These are phyloP conservation scores for Saprolegnia diclina DNA, from an alignment of 352 stramenopile species.

Conservation along the genomic window DNA sequence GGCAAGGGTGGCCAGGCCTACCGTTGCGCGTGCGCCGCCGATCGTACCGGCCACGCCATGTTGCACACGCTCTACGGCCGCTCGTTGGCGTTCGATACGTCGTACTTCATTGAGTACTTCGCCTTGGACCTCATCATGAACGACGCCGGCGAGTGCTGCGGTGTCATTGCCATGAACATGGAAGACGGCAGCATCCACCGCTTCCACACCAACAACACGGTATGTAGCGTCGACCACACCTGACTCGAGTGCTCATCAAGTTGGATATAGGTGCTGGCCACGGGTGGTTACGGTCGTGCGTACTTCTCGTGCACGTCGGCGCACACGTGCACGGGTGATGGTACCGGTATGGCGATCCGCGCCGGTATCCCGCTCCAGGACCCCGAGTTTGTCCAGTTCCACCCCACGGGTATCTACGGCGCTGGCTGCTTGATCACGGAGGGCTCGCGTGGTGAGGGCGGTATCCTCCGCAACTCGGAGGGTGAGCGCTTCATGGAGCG, in stretches of 20 bases:
- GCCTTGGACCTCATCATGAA: conserved; percentile 95
- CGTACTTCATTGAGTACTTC: conserved; percentile 99
- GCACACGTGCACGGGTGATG: conserved; percentile 96
- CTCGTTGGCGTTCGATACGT: conserved; percentile 95
- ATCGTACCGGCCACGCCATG: conserved; percentile 96
- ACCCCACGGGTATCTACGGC: conserved; percentile 97
- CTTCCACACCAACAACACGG: conserved; percentile 86
- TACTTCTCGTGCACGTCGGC: conserved; percentile 97
- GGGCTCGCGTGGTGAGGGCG: conserved; percentile 92
- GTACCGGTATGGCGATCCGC: conserved; percentile 94
- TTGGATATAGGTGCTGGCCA: conserved; percentile 83
- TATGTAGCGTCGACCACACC: background rate
- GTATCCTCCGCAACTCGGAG: conserved; percentile 93
- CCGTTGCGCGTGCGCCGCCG: conserved; percentile 90
- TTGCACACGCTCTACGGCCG: conserved; percentile 96
- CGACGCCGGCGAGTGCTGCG: conserved; percentile 85
- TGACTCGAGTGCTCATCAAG: background rate
- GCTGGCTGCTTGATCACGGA: conserved; percentile 97
- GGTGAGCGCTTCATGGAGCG: conserved; percentile 95
- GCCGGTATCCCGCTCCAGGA: conserved; percentile 92
- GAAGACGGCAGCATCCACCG: conserved; percentile 95
- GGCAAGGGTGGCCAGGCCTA: conserved; percentile 95
- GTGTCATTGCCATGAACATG: conserved; percentile 96
- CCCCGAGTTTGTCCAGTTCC: conserved; percentile 97
- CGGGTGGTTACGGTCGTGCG: conserved; percentile 91